Conservation (phyloP, 2,329 filamentous ascomycete genomes). For the Ascosphaera apis region DNA sequence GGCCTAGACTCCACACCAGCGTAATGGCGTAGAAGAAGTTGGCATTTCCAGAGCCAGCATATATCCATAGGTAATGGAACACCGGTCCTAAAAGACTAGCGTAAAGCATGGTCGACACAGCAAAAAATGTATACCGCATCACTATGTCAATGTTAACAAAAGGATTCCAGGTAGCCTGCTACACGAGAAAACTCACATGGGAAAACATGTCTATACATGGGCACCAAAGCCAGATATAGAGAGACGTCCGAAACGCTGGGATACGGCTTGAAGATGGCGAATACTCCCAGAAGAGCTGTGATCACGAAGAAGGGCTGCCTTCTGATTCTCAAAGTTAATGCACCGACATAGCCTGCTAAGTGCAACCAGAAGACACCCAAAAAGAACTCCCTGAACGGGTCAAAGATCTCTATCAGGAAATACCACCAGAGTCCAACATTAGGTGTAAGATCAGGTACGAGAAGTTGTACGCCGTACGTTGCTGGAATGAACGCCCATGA, state of each 20-base stretch:
- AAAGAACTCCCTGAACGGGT: constrained; percentile 93
- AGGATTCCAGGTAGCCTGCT: neutral
- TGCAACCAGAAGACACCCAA: constrained; percentile 96
- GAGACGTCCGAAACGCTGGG: constrained; percentile 79
- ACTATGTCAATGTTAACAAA: constrained; percentile 26
- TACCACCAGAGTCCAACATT: constrained; percentile 99
- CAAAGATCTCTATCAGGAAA: constrained; percentile 99
- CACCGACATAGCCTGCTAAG: constrained; percentile 69
- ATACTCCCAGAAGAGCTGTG: constrained; percentile 65
- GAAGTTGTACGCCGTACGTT: constrained; percentile 81
- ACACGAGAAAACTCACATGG: constrained; percentile 32
- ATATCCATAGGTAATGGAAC: constrained; percentile 96
- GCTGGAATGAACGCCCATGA: constrained; percentile 76
- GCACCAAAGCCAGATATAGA: constrained; percentile 60
- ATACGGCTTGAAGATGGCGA: constrained; percentile 92
- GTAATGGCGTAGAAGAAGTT: constrained; percentile 99
- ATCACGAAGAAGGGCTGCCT: constrained; percentile 71
- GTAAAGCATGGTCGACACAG: constrained; percentile 63
- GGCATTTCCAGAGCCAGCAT: constrained; percentile 88
- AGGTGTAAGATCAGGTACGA: constrained; percentile 76
- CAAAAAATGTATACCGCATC: constrained; percentile 82
- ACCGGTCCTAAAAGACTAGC: constrained; percentile 73
- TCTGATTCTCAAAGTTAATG: constrained; percentile 59
- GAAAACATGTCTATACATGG: constrained; percentile 77
- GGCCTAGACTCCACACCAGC: constrained; percentile 83